Evolutionary conservation across 257 asterid genomes (phyloP).

Genomic region (Primulina eburnea): DNA sequence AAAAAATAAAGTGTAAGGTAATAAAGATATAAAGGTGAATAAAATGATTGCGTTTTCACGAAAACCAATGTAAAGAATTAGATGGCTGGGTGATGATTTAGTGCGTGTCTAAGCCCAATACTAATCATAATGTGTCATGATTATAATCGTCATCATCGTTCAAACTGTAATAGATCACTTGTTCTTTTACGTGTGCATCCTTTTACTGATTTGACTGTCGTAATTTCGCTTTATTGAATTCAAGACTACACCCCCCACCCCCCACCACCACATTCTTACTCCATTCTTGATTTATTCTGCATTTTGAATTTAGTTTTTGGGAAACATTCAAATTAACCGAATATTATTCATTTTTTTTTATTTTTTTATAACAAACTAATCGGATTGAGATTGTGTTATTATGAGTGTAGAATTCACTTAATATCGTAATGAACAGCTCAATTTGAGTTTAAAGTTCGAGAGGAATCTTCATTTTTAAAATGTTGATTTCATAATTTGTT

Average conservation of each 20-base stretch:
- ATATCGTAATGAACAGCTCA: too few relatives aligned
- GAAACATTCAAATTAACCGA: too few relatives aligned
- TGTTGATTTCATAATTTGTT: too few relatives aligned
- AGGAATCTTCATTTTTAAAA: too few relatives aligned
- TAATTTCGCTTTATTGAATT: slow-evolving; percentile 27
- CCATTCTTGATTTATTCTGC: too few relatives aligned
- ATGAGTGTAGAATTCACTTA: too few relatives aligned
- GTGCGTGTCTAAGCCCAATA: slow-evolving; percentile 23
- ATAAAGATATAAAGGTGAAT: slow-evolving; percentile 27
- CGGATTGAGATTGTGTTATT: too few relatives aligned
- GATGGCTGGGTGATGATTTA: slow-evolving; percentile 47
- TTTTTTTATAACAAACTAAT: too few relatives aligned
- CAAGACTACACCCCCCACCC: background rate
- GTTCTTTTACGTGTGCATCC: slow-evolving; percentile 48
- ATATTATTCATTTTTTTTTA: too few relatives aligned
- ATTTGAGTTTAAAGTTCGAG: too few relatives aligned
- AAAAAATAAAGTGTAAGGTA: slow-evolving; percentile 1
- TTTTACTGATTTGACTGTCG: slow-evolving; percentile 29
- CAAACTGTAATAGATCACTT: slow-evolving; percentile 21
- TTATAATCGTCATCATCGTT: slow-evolving; percentile 33
- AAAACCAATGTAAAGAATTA: slow-evolving; percentile 30
- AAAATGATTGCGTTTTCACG: slow-evolving; percentile 31
- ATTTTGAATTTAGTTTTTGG: too few relatives aligned
- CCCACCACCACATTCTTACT: too few relatives aligned
- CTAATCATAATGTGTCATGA: slow-evolving; percentile 41